Evolutionary conservation across 495 filamentous ascomycete species (phyloP).

Genomic region (Podospora comata): DNA sequence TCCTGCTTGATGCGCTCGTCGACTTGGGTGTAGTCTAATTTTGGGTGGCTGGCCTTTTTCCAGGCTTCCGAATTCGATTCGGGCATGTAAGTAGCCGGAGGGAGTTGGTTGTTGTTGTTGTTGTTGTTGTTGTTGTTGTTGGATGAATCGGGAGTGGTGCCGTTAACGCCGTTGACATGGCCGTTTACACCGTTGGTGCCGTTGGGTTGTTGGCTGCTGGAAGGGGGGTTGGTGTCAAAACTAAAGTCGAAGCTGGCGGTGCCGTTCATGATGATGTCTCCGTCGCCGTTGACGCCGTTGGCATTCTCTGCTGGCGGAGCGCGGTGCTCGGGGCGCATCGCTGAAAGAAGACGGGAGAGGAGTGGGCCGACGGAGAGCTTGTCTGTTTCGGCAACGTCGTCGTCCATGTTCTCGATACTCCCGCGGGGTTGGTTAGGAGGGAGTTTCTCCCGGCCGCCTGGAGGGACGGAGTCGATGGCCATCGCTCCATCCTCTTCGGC

Average conservation of each 20-base stretch:
- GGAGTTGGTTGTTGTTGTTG: conserved; percentile 36
- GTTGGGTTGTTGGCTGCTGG: conserved; percentile 40
- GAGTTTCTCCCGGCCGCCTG: conserved; percentile 54
- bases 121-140: background rate
- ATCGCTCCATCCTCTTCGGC: conserved; percentile 83
- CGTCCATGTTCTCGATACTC: conserved; percentile 77
- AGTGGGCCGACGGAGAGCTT: conserved; percentile 87
- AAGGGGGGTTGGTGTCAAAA: conserved; percentile 11
- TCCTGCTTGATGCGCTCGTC: conserved; percentile 90
- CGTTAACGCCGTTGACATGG: conserved; percentile 29
- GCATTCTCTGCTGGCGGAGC: conserved; percentile 56
- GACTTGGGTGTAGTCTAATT: conserved; percentile 76
- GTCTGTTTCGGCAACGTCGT: conserved; percentile 80
- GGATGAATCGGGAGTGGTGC: conserved; percentile 8
- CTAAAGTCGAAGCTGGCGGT: conserved; percentile 27
- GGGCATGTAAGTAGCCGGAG: conserved; percentile 72
- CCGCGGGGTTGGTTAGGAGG: conserved; percentile 80
- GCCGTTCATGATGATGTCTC: conserved; percentile 33
- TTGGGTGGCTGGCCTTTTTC: conserved; percentile 57
- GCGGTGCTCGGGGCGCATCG: conserved; percentile 79
- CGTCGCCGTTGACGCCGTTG: conserved; percentile 52
- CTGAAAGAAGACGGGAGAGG: conserved; percentile 74
- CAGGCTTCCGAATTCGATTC: conserved; percentile 60
- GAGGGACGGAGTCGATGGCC: conserved; percentile 57
- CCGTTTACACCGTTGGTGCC: conserved; percentile 47